phyloP scores from a whole-genome alignment of 495 filamentous ascomycete species.

The Tuber microsphaerosporum region DNA sequence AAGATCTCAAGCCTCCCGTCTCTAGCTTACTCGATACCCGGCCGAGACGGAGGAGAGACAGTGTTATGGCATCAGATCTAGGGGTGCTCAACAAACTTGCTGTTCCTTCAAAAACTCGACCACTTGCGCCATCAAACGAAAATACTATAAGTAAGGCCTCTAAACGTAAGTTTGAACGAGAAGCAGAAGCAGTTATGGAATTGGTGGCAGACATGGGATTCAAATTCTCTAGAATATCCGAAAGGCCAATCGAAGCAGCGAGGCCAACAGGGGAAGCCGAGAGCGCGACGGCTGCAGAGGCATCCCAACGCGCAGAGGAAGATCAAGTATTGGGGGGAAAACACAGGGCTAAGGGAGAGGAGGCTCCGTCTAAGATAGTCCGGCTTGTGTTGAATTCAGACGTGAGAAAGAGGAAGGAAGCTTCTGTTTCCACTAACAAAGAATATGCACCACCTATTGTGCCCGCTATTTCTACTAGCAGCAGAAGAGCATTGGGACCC shows the following conservation, averaged over 20 bases:
- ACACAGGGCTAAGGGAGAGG: slow-evolving; percentile 1
- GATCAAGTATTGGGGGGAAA: not conserved
- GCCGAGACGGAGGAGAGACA: slow-evolving; percentile 34
- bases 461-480: slow-evolving; percentile 14
- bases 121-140: not conserved
- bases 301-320: not conserved
- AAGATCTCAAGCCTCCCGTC: slow-evolving; percentile 27
- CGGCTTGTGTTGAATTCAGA: not conserved
- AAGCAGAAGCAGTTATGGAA: slow-evolving; percentile 8
- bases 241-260: slow-evolving; percentile 6
- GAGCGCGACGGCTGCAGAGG: not conserved
- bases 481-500: slow-evolving; percentile 54
- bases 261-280: slow-evolving; percentile 3
- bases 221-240: slow-evolving; percentile 26
- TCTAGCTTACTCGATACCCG: slow-evolving; percentile 36
- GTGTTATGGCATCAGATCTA: slow-evolving; percentile 9
- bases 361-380: slow-evolving; percentile 15
- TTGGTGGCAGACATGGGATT: slow-evolving; percentile 17
- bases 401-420: not conserved
- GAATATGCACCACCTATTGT: not conserved
- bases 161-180: not conserved
- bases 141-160: not conserved
- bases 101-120: slow-evolving; percentile 14
- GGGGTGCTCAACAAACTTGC: slow-evolving; percentile 11
- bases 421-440: not conserved